Base-by-base conservation (phyloP, 176 grass and related monocot genomes). In the Neostapfia colusana region DNA sequence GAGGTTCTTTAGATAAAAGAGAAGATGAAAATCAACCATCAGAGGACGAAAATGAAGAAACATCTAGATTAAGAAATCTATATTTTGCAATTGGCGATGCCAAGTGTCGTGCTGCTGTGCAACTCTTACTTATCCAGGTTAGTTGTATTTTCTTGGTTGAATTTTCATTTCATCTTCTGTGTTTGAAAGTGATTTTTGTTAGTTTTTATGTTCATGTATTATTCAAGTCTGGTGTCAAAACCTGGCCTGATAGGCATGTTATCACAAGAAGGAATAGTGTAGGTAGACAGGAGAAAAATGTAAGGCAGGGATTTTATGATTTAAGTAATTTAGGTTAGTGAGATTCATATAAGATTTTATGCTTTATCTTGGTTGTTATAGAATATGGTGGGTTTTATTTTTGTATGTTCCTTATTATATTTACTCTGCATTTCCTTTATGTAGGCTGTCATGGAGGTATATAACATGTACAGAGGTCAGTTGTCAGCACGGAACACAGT, bases 61-160 rank as follows among this genome's bases (percentile, higher is more conserved):
- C 79, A 18, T 81, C 86, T 54, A 90, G 89, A 80, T 92, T 83
- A 50, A 92, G 92, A 84, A 95, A 90, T 60, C 74, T 95, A 65
- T 90, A 95, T 81, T 99, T 90, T 81, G 92, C 92, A 46, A 90
- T 99, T 69, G 87, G 85, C 41, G 96, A 99, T 87, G 92, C 96
- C 63, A 99, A 99, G 85, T 95, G 96, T 39, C 87, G 92, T 63
- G 92, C 96, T 83, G 96, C 92, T 55, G 92, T 99, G 56, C 96
- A 99, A 86, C 96, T 99, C 83, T 81, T 99, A 69, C 75, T 99
- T 64, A 99, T 99, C 90, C 92, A 99, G 96, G 96, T 99, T 21
- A 37, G 64, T 72, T 65, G 18, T 80, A 79, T 71, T 83, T 46
- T 43, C 58, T 82, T 82, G 27, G 21, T 25, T 46, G 40, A 68